phyloP scores from a whole-genome alignment of 2,329 filamentous ascomycete species.

The Rhexocercosporidium sp. region DNA sequence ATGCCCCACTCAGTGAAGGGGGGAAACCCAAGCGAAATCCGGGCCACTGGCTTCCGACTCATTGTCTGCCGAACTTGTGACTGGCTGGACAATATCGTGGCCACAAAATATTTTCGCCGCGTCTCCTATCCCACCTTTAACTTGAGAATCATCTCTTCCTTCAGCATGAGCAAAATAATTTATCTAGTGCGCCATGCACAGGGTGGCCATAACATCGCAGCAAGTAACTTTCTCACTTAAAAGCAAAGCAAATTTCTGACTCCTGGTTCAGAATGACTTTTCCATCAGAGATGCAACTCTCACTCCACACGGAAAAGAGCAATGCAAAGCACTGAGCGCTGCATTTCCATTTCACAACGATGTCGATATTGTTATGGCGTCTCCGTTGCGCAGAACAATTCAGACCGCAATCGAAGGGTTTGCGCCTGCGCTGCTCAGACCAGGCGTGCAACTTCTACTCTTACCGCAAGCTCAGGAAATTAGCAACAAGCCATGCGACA shows the following conservation, averaged over 20 bases:
- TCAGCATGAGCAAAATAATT: constrained; percentile 22
- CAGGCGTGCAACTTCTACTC: constrained; percentile 23
- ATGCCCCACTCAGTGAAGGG: no score
- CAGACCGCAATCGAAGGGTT: constrained; percentile 77
- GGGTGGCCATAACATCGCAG: constrained; percentile 78
- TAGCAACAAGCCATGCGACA: constrained; percentile 29
- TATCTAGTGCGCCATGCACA: constrained; percentile 68
- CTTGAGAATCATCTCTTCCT: background rate
- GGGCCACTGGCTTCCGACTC: background rate
- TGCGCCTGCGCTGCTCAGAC: constrained; percentile 17
- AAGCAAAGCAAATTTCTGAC: constrained; percentile 1
- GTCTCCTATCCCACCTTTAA: background rate
- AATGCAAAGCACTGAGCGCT: constrained; percentile 68
- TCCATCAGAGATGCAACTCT: constrained; percentile 67
- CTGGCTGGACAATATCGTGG: background rate
- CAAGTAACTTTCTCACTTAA: constrained; percentile 65
- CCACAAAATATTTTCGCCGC: background rate
- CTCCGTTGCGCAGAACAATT: constrained; percentile 78
- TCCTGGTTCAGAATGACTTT: constrained; percentile 22
- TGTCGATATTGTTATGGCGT: constrained; percentile 74
- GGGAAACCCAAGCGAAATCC: no score
- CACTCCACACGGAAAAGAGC: constrained; percentile 74
- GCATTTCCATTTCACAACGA: constrained; percentile 67
- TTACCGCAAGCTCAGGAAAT: constrained; percentile 30
- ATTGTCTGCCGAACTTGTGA: background rate